A percentile compares a stretch with the other conserved stretches of the same genome.
Evolutionary conservation across 495 filamentous ascomycete genomes (phyloP).

Genomic region (Entonaema liquescens): DNA sequence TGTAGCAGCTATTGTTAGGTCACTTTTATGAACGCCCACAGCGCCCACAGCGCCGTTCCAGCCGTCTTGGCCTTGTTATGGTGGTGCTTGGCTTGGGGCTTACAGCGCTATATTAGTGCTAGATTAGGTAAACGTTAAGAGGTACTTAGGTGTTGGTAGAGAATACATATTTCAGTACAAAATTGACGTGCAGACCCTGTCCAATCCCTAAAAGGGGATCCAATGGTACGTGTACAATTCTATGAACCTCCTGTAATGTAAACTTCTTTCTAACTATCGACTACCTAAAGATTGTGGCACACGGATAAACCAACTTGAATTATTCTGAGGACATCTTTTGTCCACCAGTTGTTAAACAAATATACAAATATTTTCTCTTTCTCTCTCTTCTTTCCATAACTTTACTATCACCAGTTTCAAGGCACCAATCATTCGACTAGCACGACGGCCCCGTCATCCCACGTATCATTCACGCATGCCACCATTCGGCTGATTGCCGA

Average conservation of each 20-base stretch:
- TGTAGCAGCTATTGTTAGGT: constrained; percentile 6
- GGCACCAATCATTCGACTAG: neutral
- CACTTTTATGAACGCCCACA: constrained; percentile 5
- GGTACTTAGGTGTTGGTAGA: neutral
- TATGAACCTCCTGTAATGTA: constrained; percentile 34
- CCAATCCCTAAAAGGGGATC: constrained; percentile 27
- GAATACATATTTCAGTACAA: neutral
- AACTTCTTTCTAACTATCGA: constrained; percentile 26
- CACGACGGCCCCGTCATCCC: neutral
- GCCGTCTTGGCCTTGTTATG: constrained; percentile 21
- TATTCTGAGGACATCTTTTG: neutral
- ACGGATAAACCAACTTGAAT: neutral
- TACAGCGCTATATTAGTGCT: neutral
- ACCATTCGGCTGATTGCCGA: constrained; percentile 26
- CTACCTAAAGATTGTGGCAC: constrained; percentile 11
- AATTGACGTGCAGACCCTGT: constrained; percentile 15
- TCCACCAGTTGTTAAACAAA: neutral
- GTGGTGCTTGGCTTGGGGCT: constrained; percentile 18
- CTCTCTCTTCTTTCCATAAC: neutral
- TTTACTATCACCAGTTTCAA: neutral
- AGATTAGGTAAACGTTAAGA: neutral
- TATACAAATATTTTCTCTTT: neutral
- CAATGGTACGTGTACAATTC: constrained; percentile 42
- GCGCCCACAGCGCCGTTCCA: constrained; percentile 24
- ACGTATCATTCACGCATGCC: constrained; percentile 20